These are phyloP conservation scores for Syzygium oleosum DNA, from an alignment of 345 rosid genomes.

Conservation along the genomic window DNA sequence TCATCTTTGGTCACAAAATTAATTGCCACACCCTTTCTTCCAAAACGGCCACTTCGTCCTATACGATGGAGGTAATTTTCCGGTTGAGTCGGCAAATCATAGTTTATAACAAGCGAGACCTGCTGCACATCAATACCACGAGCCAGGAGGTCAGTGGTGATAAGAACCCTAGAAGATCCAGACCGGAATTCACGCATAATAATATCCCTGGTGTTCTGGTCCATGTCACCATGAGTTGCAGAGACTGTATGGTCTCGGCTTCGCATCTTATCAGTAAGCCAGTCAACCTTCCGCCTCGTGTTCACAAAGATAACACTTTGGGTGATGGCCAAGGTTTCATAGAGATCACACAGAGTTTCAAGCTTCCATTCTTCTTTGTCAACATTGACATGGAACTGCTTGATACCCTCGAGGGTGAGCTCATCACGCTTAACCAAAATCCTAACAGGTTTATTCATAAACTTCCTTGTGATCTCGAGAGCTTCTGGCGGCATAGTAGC, in stretches of 20 bases:
- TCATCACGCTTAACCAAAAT: constrained; percentile 88
- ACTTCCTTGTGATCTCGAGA: constrained; percentile 86
- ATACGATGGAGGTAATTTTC: constrained; percentile 50
- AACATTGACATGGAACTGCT: constrained; percentile 73
- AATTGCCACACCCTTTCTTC: constrained; percentile 45
- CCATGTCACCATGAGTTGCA: constrained; percentile 79
- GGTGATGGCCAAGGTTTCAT: constrained; percentile 82
- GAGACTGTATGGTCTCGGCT: constrained; percentile 88
- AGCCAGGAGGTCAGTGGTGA: constrained; percentile 41
- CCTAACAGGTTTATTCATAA: constrained; percentile 88
- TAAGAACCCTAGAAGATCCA: constrained; percentile 44
- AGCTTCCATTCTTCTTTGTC: constrained; percentile 91
- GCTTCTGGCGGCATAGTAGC: constrained; percentile 99
- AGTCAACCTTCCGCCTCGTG: constrained; percentile 90
- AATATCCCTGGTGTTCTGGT: constrained; percentile 46
- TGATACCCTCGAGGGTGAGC: constrained; percentile 90
- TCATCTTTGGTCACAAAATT: constrained; percentile 35
- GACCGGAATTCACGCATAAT: constrained; percentile 46
- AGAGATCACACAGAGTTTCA: constrained; percentile 77
- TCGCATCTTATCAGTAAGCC: constrained; percentile 85
- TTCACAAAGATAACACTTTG: constrained; percentile 90
- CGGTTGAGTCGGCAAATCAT: constrained; percentile 43
- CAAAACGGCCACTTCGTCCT: constrained; percentile 43
- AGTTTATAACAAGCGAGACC: constrained; percentile 45
- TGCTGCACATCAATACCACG: constrained; percentile 52